Base-by-base conservation (phyloP, 208 protist species). In the Paratrypanosoma confusum region DNA sequence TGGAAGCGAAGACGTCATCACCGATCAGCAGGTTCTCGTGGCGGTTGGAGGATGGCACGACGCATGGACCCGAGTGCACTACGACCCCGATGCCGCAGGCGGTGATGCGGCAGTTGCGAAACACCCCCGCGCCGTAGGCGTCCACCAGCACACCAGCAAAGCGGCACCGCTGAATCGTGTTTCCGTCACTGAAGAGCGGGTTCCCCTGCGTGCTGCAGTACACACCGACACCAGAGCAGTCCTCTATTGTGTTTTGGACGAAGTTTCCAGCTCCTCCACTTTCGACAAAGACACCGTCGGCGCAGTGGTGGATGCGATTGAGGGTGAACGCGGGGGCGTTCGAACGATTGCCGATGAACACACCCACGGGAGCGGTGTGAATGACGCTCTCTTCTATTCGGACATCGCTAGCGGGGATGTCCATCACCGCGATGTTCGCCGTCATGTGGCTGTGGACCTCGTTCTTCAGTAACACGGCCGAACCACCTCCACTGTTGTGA, bases 111-210 rank as follows among this genome's bases (percentile, higher is more conserved):
- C 43, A 44, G 2, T 66, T 18, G 1, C 17, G 31, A 41, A 80
- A 62, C 11, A 38, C 3, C 26, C 71, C 76, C 23, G 39, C 63
- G 0, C 70, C 83, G 16, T 61, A 65, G 8, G 67, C 75, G 44
- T 92, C 83, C 0, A 81, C 55, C 43, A 88, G 39, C 35, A 86
- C 57, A 31, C 79, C 83, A 13, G 54, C 58, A 17, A 82, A 38
- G 1, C 68, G 43, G 41, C 83, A 92, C 5, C 44, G 41, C 50
- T 86, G 67, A 27, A 89, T 73, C 8, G 62, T 22, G 36, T 92
- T 89, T 13, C 33, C 47, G 13, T 65, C 56, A 5, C 10, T 37
- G 36, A 82, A 75, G 17, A 60, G 6, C 6, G 83, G 83, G 36
- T 77, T 49, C 8, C 40, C 79, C 23, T 52, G 32, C 50, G 67